Base-by-base conservation (phyloP, 1,284 basidiomycete species). In the Meripilus lineatus region DNA sequence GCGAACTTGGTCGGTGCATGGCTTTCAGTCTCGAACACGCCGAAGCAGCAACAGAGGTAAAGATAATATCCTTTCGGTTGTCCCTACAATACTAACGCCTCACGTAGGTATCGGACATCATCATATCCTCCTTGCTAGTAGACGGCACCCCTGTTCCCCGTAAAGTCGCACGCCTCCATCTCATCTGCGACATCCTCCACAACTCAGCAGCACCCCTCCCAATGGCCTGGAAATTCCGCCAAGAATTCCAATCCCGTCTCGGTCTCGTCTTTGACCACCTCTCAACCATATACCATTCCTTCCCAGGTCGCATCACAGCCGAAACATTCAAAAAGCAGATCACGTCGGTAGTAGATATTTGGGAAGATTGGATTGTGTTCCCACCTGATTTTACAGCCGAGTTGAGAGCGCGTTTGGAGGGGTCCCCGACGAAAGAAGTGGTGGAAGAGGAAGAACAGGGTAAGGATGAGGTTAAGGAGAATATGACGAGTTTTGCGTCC, bases 301-400 rank as follows among this genome's bases (percentile, higher is more conserved):
- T 97, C 58, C 89, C 91, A 1, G 93, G 93, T 3, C 75, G 89
- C 34, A 92, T 97, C 58, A 93, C 92, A 5, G 93, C 93, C 13
- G 90, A 95, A 54, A 85, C 86, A 1, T 97, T 97, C 73, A 93
- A 88, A 67, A 86, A 84, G 50, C 90, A 95, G 63, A 89, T 97
- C 42, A 81, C 79, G 2, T 69, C 77, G 0, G 81, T 98, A 10
- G 72, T 98, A 1, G 88, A 93, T 54, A 82, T 94, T 18, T 99
- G 95, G 95, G 94, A 97, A 57, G 83, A 92, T 57, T 95, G 92
- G 89, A 93, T 94, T 48, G 88, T 94, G 15, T 93, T 96, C 60
- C 74, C 89, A 24, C 84, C 85, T 1, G 87, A 93, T 42, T 87
- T 89, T 54, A 88, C 89, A 0, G 63, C 74, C 5, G 79, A 84